phyloP scores from a whole-genome alignment of 352 stramenopile species.

The Pythium rhizo-oryzae region DNA sequence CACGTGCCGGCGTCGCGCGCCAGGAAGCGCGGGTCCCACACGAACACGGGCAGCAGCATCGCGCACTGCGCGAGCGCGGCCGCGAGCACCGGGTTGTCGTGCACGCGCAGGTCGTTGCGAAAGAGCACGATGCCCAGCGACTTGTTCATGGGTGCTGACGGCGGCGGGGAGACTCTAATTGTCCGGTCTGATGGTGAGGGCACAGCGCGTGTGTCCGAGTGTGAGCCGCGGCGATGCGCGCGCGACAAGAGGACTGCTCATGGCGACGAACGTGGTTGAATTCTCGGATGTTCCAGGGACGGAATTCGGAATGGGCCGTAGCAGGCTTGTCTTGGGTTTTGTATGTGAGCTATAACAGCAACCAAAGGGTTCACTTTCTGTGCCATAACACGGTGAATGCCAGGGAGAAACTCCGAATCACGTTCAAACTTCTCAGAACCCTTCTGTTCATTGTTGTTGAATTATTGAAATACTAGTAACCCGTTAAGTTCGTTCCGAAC shows the following conservation, averaged over 20 bases:
- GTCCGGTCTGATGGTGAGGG: background rate
- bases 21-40: slow-evolving; percentile 24
- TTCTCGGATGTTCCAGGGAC: no score
- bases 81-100: slow-evolving; percentile 26
- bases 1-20: slow-evolving; percentile 13
- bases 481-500: no score
- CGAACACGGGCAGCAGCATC: slow-evolving; percentile 22
- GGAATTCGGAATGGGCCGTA: background rate
- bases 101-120: slow-evolving; percentile 24
- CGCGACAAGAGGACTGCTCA: no score
- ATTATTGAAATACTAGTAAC: no score
- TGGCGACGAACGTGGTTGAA: slow-evolving; percentile 18
- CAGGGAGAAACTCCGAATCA: no score
- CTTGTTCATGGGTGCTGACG: slow-evolving; percentile 16
- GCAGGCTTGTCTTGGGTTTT: no score
- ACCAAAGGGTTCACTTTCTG: no score
- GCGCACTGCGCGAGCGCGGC: slow-evolving; percentile 16
- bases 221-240: background rate
- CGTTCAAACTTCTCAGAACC: no score
- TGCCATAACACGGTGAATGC: no score
- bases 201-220: background rate
- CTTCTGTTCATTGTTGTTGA: no score
- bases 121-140: slow-evolving; percentile 26
- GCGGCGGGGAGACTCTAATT: no score
- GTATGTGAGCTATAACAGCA: no score